Conservation (phyloP, 306 rosid species). For the Rosa persica region DNA sequence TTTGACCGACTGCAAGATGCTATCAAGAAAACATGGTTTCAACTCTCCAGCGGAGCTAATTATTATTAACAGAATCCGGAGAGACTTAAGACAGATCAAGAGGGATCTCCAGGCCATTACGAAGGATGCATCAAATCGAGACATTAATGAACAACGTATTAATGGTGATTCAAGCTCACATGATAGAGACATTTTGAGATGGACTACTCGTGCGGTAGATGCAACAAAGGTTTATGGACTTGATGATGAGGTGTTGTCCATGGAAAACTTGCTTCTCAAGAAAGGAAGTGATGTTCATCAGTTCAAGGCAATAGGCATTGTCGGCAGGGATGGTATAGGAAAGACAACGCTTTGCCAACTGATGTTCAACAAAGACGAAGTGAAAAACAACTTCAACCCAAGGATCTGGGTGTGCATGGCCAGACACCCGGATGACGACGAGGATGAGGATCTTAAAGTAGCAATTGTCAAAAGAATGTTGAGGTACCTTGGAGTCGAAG, state of each 20-base stretch:
- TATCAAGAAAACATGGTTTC: not conserved
- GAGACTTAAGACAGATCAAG: constrained; percentile 8
- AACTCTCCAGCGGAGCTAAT: not conserved
- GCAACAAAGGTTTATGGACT: constrained; percentile 22
- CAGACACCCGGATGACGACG: not conserved
- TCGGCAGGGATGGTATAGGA: constrained; percentile 19
- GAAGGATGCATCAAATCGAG: not conserved
- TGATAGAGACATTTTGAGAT: not conserved
- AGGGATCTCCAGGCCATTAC: not conserved
- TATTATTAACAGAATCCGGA: not conserved
- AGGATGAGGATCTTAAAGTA: not conserved
- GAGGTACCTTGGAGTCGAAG: constrained; percentile 18
- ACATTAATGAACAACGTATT: not conserved
- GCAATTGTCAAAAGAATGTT: constrained; percentile 21
- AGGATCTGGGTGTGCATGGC: constrained; percentile 35
- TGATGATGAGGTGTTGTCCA: constrained; percentile 11
- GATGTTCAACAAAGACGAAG: constrained; percentile 17
- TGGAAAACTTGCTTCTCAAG: constrained; percentile 10
- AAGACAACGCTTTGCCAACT: constrained; percentile 23
- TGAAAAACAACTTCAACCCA: constrained; percentile 16
- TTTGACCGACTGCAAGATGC: constrained; percentile 15
- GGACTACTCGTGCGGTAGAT: not conserved
- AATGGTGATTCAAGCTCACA: not conserved
- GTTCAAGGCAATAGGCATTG: constrained; percentile 24
- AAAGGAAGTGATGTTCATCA: not conserved